Evolutionary conservation across 805 yeast genomes (phyloP).

Genomic region (Torulaspora gathmanii): DNA sequence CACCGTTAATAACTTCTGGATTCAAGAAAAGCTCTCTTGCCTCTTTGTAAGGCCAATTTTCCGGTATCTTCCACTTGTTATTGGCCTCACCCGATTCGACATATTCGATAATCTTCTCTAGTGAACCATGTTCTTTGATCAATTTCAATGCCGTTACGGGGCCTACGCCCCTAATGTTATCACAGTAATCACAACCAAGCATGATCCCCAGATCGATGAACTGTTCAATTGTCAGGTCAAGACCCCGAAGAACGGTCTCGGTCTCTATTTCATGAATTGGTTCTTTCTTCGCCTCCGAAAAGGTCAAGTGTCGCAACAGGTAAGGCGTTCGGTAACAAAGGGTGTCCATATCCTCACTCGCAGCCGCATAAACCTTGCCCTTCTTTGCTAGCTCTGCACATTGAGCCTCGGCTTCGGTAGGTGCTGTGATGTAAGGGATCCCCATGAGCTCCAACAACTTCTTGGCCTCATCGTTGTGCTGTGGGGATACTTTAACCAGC

Average conservation of each 20-base stretch:
- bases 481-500: conserved; percentile 79
- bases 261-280: conserved; percentile 83
- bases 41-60: conserved; percentile 87
- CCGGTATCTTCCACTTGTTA: conserved; percentile 81
- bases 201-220: conserved; percentile 90
- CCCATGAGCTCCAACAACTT: conserved; percentile 83
- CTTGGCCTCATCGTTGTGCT: conserved; percentile 94
- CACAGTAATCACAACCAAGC: conserved; percentile 96
- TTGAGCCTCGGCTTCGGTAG: conserved; percentile 98
- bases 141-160: conserved; percentile 90
- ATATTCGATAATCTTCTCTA: conserved; percentile 70
- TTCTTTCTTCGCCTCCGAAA: conserved; percentile 87
- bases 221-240: conserved; percentile 65
- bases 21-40: conserved; percentile 78
- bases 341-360: conserved; percentile 99
- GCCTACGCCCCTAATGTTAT: conserved; percentile 91
- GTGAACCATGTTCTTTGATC: conserved; percentile 74
- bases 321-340: conserved; percentile 84
- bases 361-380: conserved; percentile 95
- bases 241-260: conserved; percentile 62
- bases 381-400: conserved; percentile 88
- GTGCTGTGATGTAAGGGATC: conserved; percentile 87
- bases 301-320: conserved; percentile 82
- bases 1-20: conserved; percentile 71
- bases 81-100: conserved; percentile 45